phyloP scores from a whole-genome alignment of 1,139 yeast species.

The Lodderomyces theae region DNA sequence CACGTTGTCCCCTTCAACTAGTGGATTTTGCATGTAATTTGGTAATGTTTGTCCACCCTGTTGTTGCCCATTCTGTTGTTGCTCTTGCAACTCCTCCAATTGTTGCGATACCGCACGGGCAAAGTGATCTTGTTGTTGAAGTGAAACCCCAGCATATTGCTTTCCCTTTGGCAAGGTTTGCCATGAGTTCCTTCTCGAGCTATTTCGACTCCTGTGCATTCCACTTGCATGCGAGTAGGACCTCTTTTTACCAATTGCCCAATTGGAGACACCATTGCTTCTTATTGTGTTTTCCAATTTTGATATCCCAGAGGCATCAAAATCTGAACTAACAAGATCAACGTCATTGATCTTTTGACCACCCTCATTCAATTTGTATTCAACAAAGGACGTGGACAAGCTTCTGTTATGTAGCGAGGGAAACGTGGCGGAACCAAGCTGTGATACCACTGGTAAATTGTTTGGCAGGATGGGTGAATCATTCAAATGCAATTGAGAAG shows the following conservation, averaged over 20 bases:
- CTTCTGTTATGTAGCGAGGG: constrained; percentile 11
- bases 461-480: constrained; percentile 1
- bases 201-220: constrained; percentile 9
- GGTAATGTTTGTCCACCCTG: background rate
- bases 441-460: constrained; percentile 4
- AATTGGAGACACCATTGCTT: background rate
- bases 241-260: constrained; percentile 6
- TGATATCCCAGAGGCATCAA: background rate
- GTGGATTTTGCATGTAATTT: background rate
- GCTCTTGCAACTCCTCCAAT: constrained; percentile 5
- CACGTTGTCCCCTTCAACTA: background rate
- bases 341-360: constrained; percentile 1
- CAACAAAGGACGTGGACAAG: constrained; percentile 14
- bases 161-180: constrained; percentile 9
- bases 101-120: constrained; percentile 1
- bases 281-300: background rate
- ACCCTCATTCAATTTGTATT: constrained; percentile 9
- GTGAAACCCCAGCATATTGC: background rate
- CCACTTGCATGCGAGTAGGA: constrained; percentile 13
- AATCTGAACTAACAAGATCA: background rate
- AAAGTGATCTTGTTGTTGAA: background rate
- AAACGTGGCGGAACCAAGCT: no score
- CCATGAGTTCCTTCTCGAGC: constrained; percentile 12
- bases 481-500: constrained; percentile 12
- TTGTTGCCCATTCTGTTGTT: constrained; percentile 1